phyloP scores from a whole-genome alignment of 352 stramenopile genomes.

The Globisporangium perplexum region DNA sequence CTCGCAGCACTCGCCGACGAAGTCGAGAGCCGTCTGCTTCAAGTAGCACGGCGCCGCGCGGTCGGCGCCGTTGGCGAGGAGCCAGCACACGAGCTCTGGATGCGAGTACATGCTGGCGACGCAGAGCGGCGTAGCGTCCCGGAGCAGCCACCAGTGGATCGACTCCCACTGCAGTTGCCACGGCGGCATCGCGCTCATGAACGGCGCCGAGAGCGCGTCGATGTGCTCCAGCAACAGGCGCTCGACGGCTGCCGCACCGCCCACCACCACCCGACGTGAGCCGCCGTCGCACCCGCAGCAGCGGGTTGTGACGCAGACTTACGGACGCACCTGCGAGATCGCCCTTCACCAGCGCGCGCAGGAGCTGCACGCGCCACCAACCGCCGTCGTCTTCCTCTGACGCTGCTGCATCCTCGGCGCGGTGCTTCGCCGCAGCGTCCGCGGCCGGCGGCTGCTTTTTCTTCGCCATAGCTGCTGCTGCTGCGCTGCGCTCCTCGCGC shows the following conservation, averaged over 20 bases:
- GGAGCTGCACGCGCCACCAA: conserved; percentile 14
- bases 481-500: not conserved
- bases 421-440: not conserved
- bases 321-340: conserved; percentile 6
- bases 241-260: conserved; percentile 18
- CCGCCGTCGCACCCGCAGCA: too few species aligned
- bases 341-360: conserved; percentile 9
- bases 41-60: conserved; percentile 44
- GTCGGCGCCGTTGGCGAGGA: conserved; percentile 54
- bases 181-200: conserved; percentile 43
- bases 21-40: conserved; percentile 34
- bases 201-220: conserved; percentile 41
- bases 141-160: conserved; percentile 70
- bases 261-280: not conserved
- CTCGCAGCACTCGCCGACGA: conserved; percentile 55
- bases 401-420: conserved; percentile 1
- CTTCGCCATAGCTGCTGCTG: not conserved
- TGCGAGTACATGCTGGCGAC: conserved; percentile 53
- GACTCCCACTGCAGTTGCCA: conserved; percentile 68
- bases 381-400: conserved; percentile 7
- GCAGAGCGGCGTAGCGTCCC: conserved; percentile 60
- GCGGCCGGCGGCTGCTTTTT: conserved; percentile 4
- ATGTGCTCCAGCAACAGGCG: conserved; percentile 34
- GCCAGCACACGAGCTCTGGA: conserved; percentile 41
- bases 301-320: too few species aligned